These are phyloP conservation scores for Usnea hakonensis DNA, from an alignment of 495 filamentous ascomycete species.

Conservation along the genomic window DNA sequence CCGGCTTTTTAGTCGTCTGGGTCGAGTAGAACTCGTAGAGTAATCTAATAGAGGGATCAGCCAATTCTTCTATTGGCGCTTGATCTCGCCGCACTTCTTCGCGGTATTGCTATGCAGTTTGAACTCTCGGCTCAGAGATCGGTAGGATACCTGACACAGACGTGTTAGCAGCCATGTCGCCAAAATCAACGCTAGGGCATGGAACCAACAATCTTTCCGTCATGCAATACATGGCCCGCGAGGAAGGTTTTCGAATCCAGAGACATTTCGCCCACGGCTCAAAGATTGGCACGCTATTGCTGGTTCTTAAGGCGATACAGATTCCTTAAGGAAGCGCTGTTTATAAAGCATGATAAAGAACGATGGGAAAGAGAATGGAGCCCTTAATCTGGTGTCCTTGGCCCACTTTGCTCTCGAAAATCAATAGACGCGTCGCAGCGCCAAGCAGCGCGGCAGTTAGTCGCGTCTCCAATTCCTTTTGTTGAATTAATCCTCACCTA, in stretches of 20 bases:
- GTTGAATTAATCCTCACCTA: no score
- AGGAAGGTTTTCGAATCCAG: constrained; percentile 60
- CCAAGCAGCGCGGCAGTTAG: not conserved
- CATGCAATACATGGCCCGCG: constrained; percentile 66
- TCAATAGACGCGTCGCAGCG: not conserved
- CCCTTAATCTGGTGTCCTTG: no score
- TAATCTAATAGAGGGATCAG: constrained; percentile 45
- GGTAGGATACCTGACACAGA: constrained; percentile 66
- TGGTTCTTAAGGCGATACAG: not conserved
- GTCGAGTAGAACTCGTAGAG: constrained; percentile 78
- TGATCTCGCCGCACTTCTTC: constrained; percentile 58
- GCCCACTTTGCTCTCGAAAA: no score
- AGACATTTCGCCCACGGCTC: constrained; percentile 12
- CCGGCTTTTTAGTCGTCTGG: constrained; percentile 70
- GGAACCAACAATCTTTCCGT: constrained; percentile 58
- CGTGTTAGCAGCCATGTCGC: not conserved
- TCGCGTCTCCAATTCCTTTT: not conserved
- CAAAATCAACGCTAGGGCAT: not conserved
- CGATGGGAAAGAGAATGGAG: no score
- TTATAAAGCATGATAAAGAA: no score
- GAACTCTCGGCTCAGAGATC: constrained; percentile 66
- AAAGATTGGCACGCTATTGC: not conserved
- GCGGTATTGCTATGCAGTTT: constrained; percentile 75
- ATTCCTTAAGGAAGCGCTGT: not conserved
- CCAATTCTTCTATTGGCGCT: not conserved